Evolutionary conservation across 108 stramenopile species (phyloP).

Genomic region (Seminavis robusta): DNA sequence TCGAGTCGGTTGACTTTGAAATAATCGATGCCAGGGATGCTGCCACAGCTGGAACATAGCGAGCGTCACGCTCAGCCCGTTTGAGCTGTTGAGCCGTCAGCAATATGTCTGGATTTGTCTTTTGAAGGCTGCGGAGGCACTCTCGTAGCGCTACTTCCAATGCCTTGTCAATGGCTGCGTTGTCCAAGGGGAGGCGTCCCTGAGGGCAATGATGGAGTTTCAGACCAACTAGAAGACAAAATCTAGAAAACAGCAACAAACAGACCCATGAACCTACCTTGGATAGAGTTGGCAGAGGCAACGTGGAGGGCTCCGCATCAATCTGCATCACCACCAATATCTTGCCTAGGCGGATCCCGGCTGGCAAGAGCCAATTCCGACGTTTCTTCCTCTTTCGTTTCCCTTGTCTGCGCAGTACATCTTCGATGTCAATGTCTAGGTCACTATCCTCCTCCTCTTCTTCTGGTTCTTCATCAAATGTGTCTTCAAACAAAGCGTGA

Average conservation of each 20-base stretch:
- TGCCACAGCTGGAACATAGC: conserved; percentile 65
- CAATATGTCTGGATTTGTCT: conserved; percentile 61
- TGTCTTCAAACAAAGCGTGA: conserved; percentile 36
- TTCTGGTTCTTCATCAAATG: conserved; percentile 1
- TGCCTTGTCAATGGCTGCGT: conserved; percentile 59
- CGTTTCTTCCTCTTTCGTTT: conserved; percentile 1
- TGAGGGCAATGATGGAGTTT: conserved; percentile 1
- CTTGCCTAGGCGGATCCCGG: conserved; percentile 62
- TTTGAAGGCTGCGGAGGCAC: conserved; percentile 69
- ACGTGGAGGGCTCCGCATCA: conserved; percentile 56
- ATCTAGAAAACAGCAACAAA: no score
- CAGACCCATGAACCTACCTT: conserved; percentile 39
- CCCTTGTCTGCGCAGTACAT: background rate
- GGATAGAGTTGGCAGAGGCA: conserved; percentile 81
- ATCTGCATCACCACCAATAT: conserved; percentile 69
- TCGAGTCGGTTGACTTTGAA: conserved; percentile 28
- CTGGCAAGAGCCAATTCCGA: conserved; percentile 42
- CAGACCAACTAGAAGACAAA: background rate
- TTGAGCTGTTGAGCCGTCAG: conserved; percentile 65
- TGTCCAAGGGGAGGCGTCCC: conserved; percentile 76
- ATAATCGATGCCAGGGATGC: conserved; percentile 54
- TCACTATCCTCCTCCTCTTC: conserved; percentile 13
- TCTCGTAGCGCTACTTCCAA: conserved; percentile 55
- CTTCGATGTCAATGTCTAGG: background rate
- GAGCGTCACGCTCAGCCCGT: conserved; percentile 59